Percentiles rank a stretch among this genome's conserved stretches.
Evolutionary conservation across 1,284 basidiomycete species (phyloP).

Genomic region (Microbotryum saponariae): DNA sequence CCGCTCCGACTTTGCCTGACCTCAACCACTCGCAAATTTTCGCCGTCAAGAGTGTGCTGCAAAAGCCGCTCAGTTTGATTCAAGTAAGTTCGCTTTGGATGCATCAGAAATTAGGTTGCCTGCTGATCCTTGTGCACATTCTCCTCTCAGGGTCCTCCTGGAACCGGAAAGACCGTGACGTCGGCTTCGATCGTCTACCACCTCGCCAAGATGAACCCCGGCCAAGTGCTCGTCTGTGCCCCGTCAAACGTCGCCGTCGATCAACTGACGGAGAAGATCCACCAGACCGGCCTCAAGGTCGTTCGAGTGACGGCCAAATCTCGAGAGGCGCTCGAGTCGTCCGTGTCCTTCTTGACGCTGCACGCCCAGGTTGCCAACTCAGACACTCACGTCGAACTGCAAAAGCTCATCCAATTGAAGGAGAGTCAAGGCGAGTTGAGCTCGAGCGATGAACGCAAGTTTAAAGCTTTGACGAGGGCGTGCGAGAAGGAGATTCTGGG

Average conservation of each 20-base stretch:
- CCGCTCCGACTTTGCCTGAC: conserved; percentile 92
- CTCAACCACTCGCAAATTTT: conserved; percentile 99
- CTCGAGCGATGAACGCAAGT: conserved; percentile 93
- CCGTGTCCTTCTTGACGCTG: conserved; percentile 84
- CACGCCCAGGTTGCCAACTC: conserved; percentile 93
- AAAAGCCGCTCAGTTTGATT: conserved; percentile 96
- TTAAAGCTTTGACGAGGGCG: conserved; percentile 86
- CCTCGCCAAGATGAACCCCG: conserved; percentile 98
- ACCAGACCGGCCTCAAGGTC: conserved; percentile 91
- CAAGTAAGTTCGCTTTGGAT: conserved; percentile 46
- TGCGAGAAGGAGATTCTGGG: conserved; percentile 95
- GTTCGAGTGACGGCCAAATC: conserved; percentile 96
- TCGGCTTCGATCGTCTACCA: conserved; percentile 99
- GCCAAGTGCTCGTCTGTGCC: conserved; percentile 96
- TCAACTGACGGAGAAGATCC: conserved; percentile 98
- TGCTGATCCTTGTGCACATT: background rate
- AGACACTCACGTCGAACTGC: conserved; percentile 85
- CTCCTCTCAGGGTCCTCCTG: conserved; percentile 68
- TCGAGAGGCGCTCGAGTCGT: conserved; percentile 90
- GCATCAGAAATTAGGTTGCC: background rate
- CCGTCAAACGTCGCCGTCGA: conserved; percentile 99
- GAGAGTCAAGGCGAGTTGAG: conserved; percentile 95
- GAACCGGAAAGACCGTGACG: conserved; percentile 98
- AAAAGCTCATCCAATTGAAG: conserved; percentile 96
- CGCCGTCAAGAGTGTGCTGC: conserved; percentile 95